phyloP scores from a whole-genome alignment of 1,139 yeast species.

The Debaryomyces nepalensis region DNA sequence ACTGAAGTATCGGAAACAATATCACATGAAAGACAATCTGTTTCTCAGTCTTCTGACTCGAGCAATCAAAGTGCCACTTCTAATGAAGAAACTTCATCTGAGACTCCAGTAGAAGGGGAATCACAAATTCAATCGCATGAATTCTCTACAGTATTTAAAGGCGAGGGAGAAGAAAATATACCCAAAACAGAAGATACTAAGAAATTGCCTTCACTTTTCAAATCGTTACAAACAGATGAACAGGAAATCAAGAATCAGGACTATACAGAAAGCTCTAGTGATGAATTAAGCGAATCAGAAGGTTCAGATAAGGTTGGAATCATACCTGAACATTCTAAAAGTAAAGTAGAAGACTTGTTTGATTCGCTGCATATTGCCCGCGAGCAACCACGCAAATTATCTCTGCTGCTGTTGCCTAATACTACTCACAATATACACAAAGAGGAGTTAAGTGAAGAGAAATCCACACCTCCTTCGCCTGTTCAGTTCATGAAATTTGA shows the following conservation, averaged over 20 bases:
- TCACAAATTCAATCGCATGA: slow-evolving; percentile 13
- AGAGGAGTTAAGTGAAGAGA: slow-evolving; percentile 5
- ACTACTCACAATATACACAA: background rate
- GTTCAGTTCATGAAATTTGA: slow-evolving; percentile 19
- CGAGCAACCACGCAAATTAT: too few species aligned
- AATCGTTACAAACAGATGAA: background rate
- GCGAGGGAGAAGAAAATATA: slow-evolving; percentile 3
- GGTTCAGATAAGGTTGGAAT: too few species aligned
- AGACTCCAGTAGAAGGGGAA: slow-evolving; percentile 12
- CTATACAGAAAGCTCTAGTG: too few species aligned
- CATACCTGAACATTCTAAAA: background rate
- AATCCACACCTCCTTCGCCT: slow-evolving; percentile 12
- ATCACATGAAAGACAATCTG: too few species aligned
- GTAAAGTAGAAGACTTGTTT: background rate
- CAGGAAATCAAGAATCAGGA: background rate
- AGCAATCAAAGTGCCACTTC: slow-evolving; percentile 6
- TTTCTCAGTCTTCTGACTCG: slow-evolving; percentile 3
- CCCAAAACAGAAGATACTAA: too few species aligned
- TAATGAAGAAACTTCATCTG: slow-evolving; percentile 8
- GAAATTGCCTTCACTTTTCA: background rate
- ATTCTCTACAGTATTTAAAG: background rate
- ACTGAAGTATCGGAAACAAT: too few species aligned
- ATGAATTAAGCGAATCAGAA: too few species aligned
- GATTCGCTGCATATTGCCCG: too few species aligned
- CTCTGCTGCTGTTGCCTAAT: background rate